Conservation (phyloP, 352 stramenopile species). For the Phytophthora pisi region DNA sequence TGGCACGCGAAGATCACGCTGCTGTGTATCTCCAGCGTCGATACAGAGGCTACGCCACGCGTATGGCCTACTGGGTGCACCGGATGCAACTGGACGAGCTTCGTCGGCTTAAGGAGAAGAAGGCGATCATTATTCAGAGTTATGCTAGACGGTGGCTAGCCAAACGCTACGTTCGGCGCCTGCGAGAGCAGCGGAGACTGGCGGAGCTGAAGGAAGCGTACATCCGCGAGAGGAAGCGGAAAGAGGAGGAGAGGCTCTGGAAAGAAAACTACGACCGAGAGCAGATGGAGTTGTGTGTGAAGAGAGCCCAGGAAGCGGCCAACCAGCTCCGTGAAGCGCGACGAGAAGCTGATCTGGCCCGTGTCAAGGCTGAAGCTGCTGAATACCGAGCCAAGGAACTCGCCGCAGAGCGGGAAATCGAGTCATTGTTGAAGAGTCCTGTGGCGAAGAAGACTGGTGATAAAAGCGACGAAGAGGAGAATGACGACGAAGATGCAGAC, state of each 20-base stretch:
- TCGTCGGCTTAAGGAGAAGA: constrained; percentile 36
- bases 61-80: constrained; percentile 44
- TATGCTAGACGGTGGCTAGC: constrained; percentile 44
- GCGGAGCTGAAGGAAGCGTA: constrained; percentile 63
- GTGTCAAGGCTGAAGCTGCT: constrained; percentile 54
- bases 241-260: constrained; percentile 54
- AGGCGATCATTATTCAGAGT: constrained; percentile 44
- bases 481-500: constrained; percentile 9
- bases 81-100: constrained; percentile 45
- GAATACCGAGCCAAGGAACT: constrained; percentile 52
- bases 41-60: constrained; percentile 57
- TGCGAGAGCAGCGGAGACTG: constrained; percentile 39
- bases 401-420: constrained; percentile 38
- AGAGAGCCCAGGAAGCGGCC: constrained; percentile 48
- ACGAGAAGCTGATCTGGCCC: constrained; percentile 61
- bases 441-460: not conserved
- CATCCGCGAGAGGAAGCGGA: constrained; percentile 61
- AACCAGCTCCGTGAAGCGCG: constrained; percentile 63
- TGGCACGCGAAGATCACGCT: constrained; percentile 47
- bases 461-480: constrained; percentile 17
- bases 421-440: constrained; percentile 19
- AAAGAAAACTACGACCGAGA: constrained; percentile 65
- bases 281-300: constrained; percentile 63
- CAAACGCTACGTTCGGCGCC: constrained; percentile 30
- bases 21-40: constrained; percentile 59